Evolutionary conservation across 1,284 basidiomycete species (phyloP), one percentile per base, ranked within the genome.

Genomic region (Trametes sp.): DNA sequence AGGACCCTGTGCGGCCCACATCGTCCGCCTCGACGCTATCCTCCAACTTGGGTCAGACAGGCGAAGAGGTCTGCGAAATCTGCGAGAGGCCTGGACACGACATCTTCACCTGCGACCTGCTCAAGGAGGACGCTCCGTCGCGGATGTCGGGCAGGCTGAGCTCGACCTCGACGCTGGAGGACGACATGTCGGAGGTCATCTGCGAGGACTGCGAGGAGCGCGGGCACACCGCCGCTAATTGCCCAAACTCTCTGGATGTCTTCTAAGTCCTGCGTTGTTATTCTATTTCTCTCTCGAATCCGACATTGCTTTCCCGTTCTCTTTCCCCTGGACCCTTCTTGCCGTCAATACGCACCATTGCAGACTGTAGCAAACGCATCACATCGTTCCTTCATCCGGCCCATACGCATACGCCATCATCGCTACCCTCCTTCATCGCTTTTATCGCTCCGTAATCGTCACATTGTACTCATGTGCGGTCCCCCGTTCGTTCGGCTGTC

Each of bases 31-130:
- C 67, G 5, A 63, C 66, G 6, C 46, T 68, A 7, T 67, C 62
- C 14, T 61, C 64, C 6, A 63, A 51, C 5, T 23, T 58, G 28
- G 69, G 62, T 57, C 64, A 58, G 48, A 42, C 44, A 54, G 44
- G 54, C 56, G 72, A 70, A 59, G 79, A 81, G 26, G 82, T 89
- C 8, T 95, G 93, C 76, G 93, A 95, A 74, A 91, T 95, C 44
- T 95, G 93, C 76, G 92, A 94, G 75, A 81, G 84, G 66, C 86
- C 86, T 0, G 92, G 90, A 3, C 93, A 95, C 72, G 92, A 94
- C 70, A 91, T 93, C 61, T 92, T 93, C 75, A 88, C 83, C 44
- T 94, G 92, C 72, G 86, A 87, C 67, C 80, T 92, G 48, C 77
- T 87, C 23, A 82, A 82, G 63, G 83, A 80, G 50, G 80, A 79